Evolutionary conservation across 1,284 basidiomycete genomes (phyloP), one percentile per base, ranked within the genome.

Genomic region (Heterobasidion occidentale): DNA sequence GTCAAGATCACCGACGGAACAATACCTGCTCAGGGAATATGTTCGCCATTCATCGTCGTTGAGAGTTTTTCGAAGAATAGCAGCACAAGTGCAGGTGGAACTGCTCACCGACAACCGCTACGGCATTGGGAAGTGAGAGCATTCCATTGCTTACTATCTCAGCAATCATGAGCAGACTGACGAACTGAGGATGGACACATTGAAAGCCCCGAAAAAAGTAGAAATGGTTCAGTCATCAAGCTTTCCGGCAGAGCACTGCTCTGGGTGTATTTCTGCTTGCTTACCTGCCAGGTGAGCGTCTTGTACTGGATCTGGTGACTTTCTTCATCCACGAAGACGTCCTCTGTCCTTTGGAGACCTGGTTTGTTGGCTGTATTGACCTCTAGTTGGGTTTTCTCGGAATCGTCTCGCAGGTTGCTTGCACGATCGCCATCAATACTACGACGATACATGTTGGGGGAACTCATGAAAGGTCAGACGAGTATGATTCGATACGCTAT

Each of bases 111-210:
- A 82, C 76, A 6, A 75, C 74, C 19, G 78, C 77, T 61, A 83
- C 74, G 2, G 79, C 72, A 53, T 76, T 78, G 0, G 81, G 80
- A 6, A 82, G 70, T 14, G 79, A 80, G 15, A 83, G 67, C 71
- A 82, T 79, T 14, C 81, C 81, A 64, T 81, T 80, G 62, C 77
- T 79, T 52, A 83, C 78, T 35, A 81, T 80, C 60, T 80, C 77
- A 49, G 79, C 78, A 57, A 81, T 81, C 80, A 83, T 82, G 44
- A 83, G 67, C 49, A 81, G 63, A 27, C 71, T 68, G 5, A 79
- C 76, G 57, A 78, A 75, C 77, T 78, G 54, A 45, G 50, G 42
- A 35, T 52, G 35, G 44, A 17, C 11, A 8, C 36, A 14, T 51
- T 35, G 33, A 46, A 9, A 9, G n/a, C 36, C 45, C 19, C 15